These are phyloP conservation scores for Diaporthe helianthi DNA, from an alignment of 2,329 filamentous ascomycete genomes.

Conservation along the genomic window DNA sequence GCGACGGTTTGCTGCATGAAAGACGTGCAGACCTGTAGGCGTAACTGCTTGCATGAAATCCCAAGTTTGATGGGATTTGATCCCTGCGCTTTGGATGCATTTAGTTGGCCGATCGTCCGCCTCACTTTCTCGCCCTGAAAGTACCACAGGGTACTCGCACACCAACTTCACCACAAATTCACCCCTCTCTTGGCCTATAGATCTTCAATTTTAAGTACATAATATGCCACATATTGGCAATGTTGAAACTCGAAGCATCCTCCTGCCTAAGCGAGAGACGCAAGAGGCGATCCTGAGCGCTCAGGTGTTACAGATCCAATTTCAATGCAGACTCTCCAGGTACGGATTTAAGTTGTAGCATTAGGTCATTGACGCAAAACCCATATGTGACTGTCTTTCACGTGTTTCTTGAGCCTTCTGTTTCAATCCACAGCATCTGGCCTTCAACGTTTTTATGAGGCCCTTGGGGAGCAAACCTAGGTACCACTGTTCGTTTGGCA, in stretches of 20 bases:
- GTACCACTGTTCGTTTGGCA: neutral
- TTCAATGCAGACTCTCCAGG: neutral
- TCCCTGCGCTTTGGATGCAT: slow-evolving; percentile 21
- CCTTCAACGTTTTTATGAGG: too few species aligned
- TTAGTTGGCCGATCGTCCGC: slow-evolving; percentile 27
- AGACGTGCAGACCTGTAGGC: slow-evolving; percentile 4
- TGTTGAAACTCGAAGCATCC: neutral
- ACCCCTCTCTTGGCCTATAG: slow-evolving; percentile 21
- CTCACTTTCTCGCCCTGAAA: slow-evolving; percentile 24
- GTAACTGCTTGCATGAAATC: slow-evolving; percentile 21
- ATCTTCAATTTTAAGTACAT: slow-evolving; percentile 5
- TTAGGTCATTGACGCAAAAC: too few species aligned
- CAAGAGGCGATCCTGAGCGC: neutral
- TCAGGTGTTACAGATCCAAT: slow-evolving; percentile 23
- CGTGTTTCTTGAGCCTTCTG: neutral
- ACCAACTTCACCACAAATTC: slow-evolving; percentile 12
- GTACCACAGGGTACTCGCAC: slow-evolving; percentile 6
- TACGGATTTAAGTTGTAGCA: neutral
- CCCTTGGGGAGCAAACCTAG: neutral
- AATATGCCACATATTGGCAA: slow-evolving; percentile 14
- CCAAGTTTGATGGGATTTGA: slow-evolving; percentile 14
- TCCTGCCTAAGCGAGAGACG: slow-evolving; percentile 9
- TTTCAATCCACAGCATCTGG: neutral
- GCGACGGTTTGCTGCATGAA: slow-evolving; percentile 22
- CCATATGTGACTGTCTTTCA: neutral